These are phyloP conservation scores for Penicillium pancosmium DNA, from an alignment of 495 filamentous ascomycete genomes.

Conservation along the genomic window DNA sequence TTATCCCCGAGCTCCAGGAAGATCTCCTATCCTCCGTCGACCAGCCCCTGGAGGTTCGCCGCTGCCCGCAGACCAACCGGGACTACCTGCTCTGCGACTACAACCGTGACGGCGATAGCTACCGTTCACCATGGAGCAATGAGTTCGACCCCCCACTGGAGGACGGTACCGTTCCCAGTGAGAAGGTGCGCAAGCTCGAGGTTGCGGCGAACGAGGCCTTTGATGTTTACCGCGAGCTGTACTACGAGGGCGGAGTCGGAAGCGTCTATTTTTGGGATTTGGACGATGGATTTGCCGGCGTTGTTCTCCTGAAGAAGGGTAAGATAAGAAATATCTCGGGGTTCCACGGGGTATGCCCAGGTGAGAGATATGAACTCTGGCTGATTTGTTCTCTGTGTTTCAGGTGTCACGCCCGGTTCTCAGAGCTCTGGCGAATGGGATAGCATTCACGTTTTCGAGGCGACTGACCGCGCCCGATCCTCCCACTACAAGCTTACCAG, in stretches of 20 bases:
- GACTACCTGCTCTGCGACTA: conserved; percentile 99
- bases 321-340: background rate
- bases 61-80: conserved; percentile 83
- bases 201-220: conserved; percentile 92
- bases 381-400: conserved; percentile 5
- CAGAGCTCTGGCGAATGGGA: conserved; percentile 90
- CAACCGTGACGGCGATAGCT: conserved; percentile 97
- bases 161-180: conserved; percentile 78
- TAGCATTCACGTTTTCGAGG: conserved; percentile 98
- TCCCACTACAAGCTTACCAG: conserved; percentile 97
- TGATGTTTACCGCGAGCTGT: conserved; percentile 95
- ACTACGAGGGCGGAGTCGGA: conserved; percentile 94
- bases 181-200: conserved; percentile 90
- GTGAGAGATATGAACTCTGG: background rate
- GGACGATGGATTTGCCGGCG: conserved; percentile 97
- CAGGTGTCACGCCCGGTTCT: conserved; percentile 64
- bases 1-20: conserved; percentile 91
- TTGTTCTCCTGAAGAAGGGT: conserved; percentile 95
- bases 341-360: too few relatives aligned
- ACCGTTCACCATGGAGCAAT: conserved; percentile 96
- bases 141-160: conserved; percentile 90
- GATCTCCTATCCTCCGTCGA: conserved; percentile 97
- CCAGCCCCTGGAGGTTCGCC: conserved; percentile 84
- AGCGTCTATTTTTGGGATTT: conserved; percentile 99
- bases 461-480: conserved; percentile 83